Conservation (phyloP, 2,329 filamentous ascomycete species). For the Alternaria sp. region DNA sequence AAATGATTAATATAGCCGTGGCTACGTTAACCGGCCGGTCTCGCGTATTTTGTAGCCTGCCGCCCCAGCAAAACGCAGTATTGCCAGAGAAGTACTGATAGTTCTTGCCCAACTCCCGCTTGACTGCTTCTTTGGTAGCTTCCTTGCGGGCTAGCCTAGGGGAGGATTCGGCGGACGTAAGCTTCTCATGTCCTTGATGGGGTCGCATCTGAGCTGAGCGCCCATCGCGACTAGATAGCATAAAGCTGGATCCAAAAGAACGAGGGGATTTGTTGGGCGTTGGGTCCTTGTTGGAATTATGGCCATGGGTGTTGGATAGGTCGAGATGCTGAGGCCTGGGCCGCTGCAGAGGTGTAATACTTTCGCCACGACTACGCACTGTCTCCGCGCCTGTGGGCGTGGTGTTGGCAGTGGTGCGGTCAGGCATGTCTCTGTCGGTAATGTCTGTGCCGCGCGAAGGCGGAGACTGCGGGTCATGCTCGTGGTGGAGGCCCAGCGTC, state of each 20-base stretch:
- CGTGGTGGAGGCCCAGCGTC: constrained; percentile 46
- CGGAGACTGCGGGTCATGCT: constrained; percentile 56
- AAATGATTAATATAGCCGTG: constrained; percentile 80
- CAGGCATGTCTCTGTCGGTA: constrained; percentile 76
- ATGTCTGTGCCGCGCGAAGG: constrained; percentile 82
- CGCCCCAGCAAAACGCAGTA: constrained; percentile 86
- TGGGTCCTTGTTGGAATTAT: constrained; percentile 61
- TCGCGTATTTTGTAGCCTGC: constrained; percentile 86
- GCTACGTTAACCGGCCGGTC: constrained; percentile 89
- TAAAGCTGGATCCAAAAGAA: constrained; percentile 80
- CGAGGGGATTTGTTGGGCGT: constrained; percentile 75
- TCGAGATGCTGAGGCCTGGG: constrained; percentile 65
- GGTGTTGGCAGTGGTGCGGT: constrained; percentile 76
- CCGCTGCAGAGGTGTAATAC: constrained; percentile 77
- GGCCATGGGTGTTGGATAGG: constrained; percentile 68
- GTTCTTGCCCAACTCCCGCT: constrained; percentile 70
- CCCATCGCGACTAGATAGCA: constrained; percentile 67
- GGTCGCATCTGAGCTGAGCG: constrained; percentile 57
- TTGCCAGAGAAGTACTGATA: constrained; percentile 96
- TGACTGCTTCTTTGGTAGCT: constrained; percentile 49
- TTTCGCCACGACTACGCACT: constrained; percentile 75
- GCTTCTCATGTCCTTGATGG: constrained; percentile 75
- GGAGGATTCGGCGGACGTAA: constrained; percentile 82
- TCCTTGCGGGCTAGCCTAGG: constrained; percentile 66
- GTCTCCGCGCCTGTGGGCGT: constrained; percentile 71